Conservation (phyloP, 1,139 yeast genomes). For the Hansenula anomala region DNA sequence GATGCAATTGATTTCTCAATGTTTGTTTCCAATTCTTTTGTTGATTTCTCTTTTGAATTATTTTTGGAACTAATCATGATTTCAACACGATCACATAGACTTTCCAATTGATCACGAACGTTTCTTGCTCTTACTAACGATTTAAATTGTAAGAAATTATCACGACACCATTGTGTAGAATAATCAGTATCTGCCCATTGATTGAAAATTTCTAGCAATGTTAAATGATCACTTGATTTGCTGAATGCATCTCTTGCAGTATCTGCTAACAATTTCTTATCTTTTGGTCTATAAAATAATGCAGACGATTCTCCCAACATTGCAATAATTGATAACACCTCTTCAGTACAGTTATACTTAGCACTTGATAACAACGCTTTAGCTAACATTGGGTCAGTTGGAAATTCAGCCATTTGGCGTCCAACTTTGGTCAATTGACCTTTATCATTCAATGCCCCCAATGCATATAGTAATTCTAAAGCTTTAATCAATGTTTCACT, state of each 20-base stretch:
- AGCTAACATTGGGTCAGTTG: conserved; percentile 86
- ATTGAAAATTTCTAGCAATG: conserved; percentile 68
- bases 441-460: conserved; percentile 81
- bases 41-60: conserved; percentile 8
- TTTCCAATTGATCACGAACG: conserved; percentile 64
- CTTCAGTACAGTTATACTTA: conserved; percentile 53
- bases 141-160: conserved; percentile 73
- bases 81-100: conserved; percentile 60
- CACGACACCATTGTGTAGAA: conserved; percentile 83
- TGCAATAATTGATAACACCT: conserved; percentile 66
- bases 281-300: conserved; percentile 70
- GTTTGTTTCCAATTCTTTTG: conserved; percentile 25
- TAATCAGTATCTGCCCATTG: conserved; percentile 72
- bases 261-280: conserved; percentile 62
- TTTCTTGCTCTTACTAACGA: conserved; percentile 67
- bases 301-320: conserved; percentile 81
- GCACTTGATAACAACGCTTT: conserved; percentile 65
- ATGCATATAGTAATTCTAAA: conserved; percentile 70
- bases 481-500: conserved; percentile 69
- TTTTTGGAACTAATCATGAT: conserved; percentile 21
- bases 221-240: conserved; percentile 68
- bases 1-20: conserved; percentile 68
- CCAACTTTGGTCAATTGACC: conserved; percentile 81
- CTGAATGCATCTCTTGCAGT: conserved; percentile 51
- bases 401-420: conserved; percentile 85